Base-by-base conservation (phyloP, 2,329 filamentous ascomycete genomes). In the Aureobasidium pullulans region DNA sequence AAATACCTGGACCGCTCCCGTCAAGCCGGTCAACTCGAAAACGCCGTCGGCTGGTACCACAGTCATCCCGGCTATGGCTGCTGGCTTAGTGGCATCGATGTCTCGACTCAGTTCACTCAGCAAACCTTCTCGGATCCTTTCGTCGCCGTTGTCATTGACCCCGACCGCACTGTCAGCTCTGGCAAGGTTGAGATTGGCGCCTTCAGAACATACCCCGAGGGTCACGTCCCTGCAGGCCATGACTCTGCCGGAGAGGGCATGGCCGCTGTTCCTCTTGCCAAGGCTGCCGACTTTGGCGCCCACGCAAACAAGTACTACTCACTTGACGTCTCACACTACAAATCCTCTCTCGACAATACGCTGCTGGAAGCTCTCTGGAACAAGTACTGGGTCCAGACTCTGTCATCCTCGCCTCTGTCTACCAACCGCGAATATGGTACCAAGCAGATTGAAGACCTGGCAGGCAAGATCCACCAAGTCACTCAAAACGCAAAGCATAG, bases 321-420 rank as follows among this genome's bases (percentile, higher is more conserved):
- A 13, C 82, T 99, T 6, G 89, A 95, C 62, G 89, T 97, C 13
- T 90, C 90, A 34, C 90, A 96, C 74, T 99, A 90, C 81, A 97
- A 97, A 77, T 94, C 89, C 64, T 88, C 88, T 0, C 85, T 99
- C 31, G 94, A 99, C 74, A 82, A 86, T 1, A 88, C 91, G 67
- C 81, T 99, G 28, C 80, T 99, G 5, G 90, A 95, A 69, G 82
- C 90, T 54, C 79, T 99, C 32, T 97, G 94, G 94, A 96, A 96
- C 78, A 97, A 97, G 75, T 99, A 99, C 79, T 96, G 91, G 94
- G 92, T 96, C 36, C 89, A 95, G 69, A 99, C 94, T 6, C 82
- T 99, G 19, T 95, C 90, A 34, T 90, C 96, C 67, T 94, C 86
- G 66, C 92, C 93, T 23, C 81, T 96, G 4, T 86, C 96, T 67